A percentile compares a stretch with the other conserved stretches of the same genome.
Conservation (phyloP, 1,284 basidiomycete genomes). For the Exobasidium cylindrosporum region DNA sequence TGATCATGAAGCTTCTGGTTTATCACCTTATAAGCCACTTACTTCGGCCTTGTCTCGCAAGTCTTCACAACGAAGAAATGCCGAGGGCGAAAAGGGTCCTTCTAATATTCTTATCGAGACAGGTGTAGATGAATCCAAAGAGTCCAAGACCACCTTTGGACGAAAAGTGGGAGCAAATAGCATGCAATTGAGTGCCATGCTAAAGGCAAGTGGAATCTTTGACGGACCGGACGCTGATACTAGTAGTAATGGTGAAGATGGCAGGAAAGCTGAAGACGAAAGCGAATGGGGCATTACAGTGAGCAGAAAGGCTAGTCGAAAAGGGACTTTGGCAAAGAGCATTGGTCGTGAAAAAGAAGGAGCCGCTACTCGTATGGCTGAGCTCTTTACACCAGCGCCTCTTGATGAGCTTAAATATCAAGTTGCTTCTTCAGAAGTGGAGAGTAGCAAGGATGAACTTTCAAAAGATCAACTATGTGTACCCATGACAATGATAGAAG, state of each 20-base stretch:
- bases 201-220: background rate
- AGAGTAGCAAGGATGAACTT: background rate
- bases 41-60: slow-evolving; percentile 21
- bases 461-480: slow-evolving; percentile 21
- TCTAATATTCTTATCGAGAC: background rate
- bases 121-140: background rate
- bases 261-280: slow-evolving; percentile 20
- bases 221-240: background rate
- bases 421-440: slow-evolving; percentile 20
- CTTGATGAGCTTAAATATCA: slow-evolving; percentile 20
- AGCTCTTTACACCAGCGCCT: slow-evolving; percentile 21
- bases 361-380: slow-evolving; percentile 8
- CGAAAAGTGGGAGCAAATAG: background rate
- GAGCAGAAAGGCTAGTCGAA: slow-evolving; percentile 21
- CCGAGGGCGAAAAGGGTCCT: background rate
- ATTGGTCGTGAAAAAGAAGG: background rate
- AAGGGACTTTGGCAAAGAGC: slow-evolving; percentile 12
- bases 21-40: slow-evolving; percentile 20
- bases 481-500: slow-evolving; percentile 32
- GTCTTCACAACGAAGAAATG: slow-evolving; percentile 9
- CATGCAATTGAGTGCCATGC: background rate
- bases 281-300: slow-evolving; percentile 36
- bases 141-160: background rate
- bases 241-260: background rate
- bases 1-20: slow-evolving; percentile 20